Evolutionary conservation across 2,329 filamentous ascomycete genomes (phyloP), one percentile per base, ranked within the genome.

Genomic region (Pseudofabraea citricarpa): DNA sequence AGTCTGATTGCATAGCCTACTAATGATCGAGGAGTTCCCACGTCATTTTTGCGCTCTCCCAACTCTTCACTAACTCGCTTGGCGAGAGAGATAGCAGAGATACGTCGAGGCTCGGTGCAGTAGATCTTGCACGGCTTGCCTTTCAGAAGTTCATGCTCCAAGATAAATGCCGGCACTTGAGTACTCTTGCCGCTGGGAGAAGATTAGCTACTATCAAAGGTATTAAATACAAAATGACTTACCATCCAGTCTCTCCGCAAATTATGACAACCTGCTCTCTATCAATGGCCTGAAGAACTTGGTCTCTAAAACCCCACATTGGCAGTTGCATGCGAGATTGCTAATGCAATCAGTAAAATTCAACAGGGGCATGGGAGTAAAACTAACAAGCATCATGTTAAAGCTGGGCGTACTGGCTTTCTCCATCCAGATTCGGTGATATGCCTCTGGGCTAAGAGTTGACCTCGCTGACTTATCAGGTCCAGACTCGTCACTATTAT

Each of bases 1-100:
- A 98, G 71, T 15, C 93, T 81, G 54, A 98, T 96, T 2, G 93
- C 90, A 69, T 95, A 98, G 35, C 93, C 93, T 18, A 98, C 84
- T 2, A 98, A 73, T 3, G 93, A 97, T 41, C 86, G 77, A 32
- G 72, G 69, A 0, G 89, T 94, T 29, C 93, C 93, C 32, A 97
- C 67, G 50, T 95, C 91, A 45, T 79, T 79, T 49, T 81, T 85
- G 41, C 75, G 79, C 63, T 98, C 93, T 6, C 93, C 93, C 19
- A 98, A 74, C 61, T 98, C 93, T 63, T 96, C 89, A 58, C 90
- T 95, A 15, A 98, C 93, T 59, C 93, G 84, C 43, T 87, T 83
- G 31, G 93, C 93, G 37, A 98, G 72, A 12, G 93, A 97, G 31
- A 98, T 91, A 8, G 93, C 93, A 13, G 93, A 98, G 49, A 98